Base-by-base conservation (phyloP, 1,139 yeast species). In the Saccharomyces pastorianus region DNA sequence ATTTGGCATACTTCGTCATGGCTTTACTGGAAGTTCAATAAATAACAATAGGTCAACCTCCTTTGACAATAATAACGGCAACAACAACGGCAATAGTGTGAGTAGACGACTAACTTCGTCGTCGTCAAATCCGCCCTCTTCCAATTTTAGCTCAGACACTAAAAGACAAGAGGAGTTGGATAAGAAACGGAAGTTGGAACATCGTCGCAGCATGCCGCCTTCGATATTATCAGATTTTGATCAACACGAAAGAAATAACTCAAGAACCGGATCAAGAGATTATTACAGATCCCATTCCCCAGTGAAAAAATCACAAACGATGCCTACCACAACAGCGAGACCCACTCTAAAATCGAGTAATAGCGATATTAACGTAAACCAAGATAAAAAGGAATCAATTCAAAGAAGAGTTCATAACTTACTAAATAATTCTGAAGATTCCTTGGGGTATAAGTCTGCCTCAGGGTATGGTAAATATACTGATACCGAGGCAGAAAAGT, bases 381-480 rank as follows among this genome's bases (percentile, higher is more conserved):
- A 55, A 29, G 61, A 58, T 6, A 55, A 62, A 17, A 62, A 64
- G 48, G 59, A 59, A 25, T 64, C 85, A 0, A 82, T 83, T 48
- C 85, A 82, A 61, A 71, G 78, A 56, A 73, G 87, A 59, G 82
- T 83, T 66, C 81, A 79, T 53, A 74, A 75, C 59, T 71, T 83
- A 50, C 66, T 83, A 55, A 73, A 69, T 55, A 71, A 70, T 38
- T 68, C 72, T 28, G 73, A 71, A 6, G 72, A 73, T 0, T 63
- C 72, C 6, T 71, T 75, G 3, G 65, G 72, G 0, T 61, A 69
- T 9, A 78, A 75, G 58, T 77, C 84, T 0, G 86, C 86, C 0
- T 68, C 70, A 7, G 87, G 87, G 0, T 83, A 82, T 62, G 86
- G 86, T 1, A 76, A 76, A 59, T 81, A 74, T 59, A 82, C 84